Conservation (phyloP, 495 filamentous ascomycete genomes). For the Polyplosphaeria fusca region DNA sequence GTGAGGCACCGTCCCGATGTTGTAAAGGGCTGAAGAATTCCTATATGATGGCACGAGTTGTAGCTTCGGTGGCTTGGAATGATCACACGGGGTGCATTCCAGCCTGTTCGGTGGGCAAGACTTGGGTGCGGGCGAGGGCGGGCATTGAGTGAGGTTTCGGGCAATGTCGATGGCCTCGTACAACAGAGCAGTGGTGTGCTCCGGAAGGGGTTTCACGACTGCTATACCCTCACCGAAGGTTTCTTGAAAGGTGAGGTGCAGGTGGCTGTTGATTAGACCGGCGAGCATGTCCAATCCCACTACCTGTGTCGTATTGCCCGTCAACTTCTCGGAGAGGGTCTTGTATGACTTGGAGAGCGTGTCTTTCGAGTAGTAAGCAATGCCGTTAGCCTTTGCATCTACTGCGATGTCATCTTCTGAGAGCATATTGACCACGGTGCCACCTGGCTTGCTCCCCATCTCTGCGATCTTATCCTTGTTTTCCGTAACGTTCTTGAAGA, state of each 20-base stretch:
- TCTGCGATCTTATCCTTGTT: slow-evolving; percentile 27
- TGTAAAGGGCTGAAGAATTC: slow-evolving; percentile 56
- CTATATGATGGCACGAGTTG: slow-evolving; percentile 32
- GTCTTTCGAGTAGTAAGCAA: slow-evolving; percentile 76
- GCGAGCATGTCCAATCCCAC: slow-evolving; percentile 62
- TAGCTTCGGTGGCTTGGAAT: slow-evolving; percentile 50
- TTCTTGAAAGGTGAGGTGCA: slow-evolving; percentile 82
- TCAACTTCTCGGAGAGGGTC: slow-evolving; percentile 60
- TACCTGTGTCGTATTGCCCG: slow-evolving; percentile 32
- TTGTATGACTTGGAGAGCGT: slow-evolving; percentile 61
- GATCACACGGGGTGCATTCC: slow-evolving; percentile 70
- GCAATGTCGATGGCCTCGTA: slow-evolving; percentile 69
- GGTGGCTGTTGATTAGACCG: slow-evolving; percentile 76
- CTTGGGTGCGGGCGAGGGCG: slow-evolving; percentile 61
- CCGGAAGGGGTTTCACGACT: slow-evolving; percentile 71
- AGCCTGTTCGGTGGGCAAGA: slow-evolving; percentile 84
- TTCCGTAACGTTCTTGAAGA: slow-evolving; percentile 25
- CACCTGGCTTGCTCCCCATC: slow-evolving; percentile 51
- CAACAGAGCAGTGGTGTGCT: slow-evolving; percentile 69
- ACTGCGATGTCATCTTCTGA: slow-evolving; percentile 57
- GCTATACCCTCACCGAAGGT: slow-evolving; percentile 71
- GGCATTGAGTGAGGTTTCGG: slow-evolving; percentile 67
- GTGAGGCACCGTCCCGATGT: slow-evolving; percentile 83
- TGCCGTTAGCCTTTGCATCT: slow-evolving; percentile 58
- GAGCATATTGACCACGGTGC: slow-evolving; percentile 58